Percentiles rank a stretch among this genome's conserved stretches.
Conservation (phyloP, 1,284 basidiomycete species). For the Tylopilus sp. region DNA sequence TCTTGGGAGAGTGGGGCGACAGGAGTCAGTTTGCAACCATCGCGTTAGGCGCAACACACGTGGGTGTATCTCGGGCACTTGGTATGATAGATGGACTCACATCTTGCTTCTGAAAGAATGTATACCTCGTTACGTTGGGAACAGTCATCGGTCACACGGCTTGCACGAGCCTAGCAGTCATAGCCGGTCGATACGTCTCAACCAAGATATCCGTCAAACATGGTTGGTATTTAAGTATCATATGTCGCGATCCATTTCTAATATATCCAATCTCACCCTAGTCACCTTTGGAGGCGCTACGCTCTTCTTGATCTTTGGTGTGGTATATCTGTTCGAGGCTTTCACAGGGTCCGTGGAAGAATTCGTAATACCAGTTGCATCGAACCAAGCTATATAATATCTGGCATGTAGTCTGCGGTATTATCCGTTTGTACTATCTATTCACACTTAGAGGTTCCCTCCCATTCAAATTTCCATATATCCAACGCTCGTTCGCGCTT, state of each 20-base stretch:
- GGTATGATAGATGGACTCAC: conserved; percentile 3
- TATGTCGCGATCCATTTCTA: background rate
- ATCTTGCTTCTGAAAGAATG: conserved; percentile 43
- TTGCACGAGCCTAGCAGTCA: conserved; percentile 88
- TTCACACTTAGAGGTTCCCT: background rate
- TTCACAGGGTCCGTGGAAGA: conserved; percentile 22
- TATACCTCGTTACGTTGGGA: conserved; percentile 82
- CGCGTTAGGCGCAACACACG: conserved; percentile 93
- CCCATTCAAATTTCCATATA: no score
- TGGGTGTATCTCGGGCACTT: conserved; percentile 41
- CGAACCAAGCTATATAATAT: conserved; percentile 34
- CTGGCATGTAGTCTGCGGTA: conserved; percentile 35
- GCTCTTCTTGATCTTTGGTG: conserved; percentile 63
- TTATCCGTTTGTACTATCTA: conserved; percentile 1
- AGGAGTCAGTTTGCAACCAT: conserved; percentile 97
- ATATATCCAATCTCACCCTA: background rate
- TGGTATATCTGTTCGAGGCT: conserved; percentile 49
- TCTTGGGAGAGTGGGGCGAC: conserved; percentile 99
- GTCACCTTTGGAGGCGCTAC: conserved; percentile 51
- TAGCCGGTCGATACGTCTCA: conserved; percentile 88
- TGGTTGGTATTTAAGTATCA: conserved; percentile 53
- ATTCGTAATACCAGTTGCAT: conserved; percentile 14
- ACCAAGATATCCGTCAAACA: conserved; percentile 95
- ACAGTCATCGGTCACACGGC: conserved; percentile 87
- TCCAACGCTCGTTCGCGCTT: no score